Conservation (phyloP, 192 early-diverging fungal species). For the Backusella liffmaniae region DNA sequence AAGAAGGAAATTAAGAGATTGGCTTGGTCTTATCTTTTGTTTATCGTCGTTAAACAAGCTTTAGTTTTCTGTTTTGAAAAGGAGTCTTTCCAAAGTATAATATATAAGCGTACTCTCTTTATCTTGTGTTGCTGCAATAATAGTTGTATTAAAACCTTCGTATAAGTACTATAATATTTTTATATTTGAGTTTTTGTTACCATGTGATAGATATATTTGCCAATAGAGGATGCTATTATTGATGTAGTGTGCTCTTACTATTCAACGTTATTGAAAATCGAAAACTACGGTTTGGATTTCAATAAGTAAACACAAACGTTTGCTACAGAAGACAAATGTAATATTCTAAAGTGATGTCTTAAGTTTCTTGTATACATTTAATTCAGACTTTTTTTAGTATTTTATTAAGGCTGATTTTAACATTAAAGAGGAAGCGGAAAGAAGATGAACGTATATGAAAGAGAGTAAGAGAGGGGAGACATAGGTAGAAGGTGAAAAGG, state of each 20-base stretch:
- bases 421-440: not conserved
- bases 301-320: not conserved
- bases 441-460: too few species aligned
- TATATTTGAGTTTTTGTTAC: too few species aligned
- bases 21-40: too few species aligned
- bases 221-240: not conserved
- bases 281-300: not conserved
- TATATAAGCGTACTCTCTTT: too few species aligned
- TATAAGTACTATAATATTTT: too few species aligned
- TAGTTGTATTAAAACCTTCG: too few species aligned
- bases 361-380: not conserved
- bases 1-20: too few species aligned
- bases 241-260: not conserved
- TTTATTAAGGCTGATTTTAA: not conserved
- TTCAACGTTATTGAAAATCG: not conserved
- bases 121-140: too few species aligned
- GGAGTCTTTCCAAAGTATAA: too few species aligned
- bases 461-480: not conserved
- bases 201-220: not conserved
- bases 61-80: too few species aligned
- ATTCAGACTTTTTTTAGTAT: not conserved
- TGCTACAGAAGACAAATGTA: not conserved
- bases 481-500: not conserved
- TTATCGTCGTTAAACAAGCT: too few species aligned
- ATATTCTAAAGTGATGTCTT: not conserved